These are phyloP conservation scores for Murraya koenigii DNA, from an alignment of 345 rosid species.

Conservation along the genomic window DNA sequence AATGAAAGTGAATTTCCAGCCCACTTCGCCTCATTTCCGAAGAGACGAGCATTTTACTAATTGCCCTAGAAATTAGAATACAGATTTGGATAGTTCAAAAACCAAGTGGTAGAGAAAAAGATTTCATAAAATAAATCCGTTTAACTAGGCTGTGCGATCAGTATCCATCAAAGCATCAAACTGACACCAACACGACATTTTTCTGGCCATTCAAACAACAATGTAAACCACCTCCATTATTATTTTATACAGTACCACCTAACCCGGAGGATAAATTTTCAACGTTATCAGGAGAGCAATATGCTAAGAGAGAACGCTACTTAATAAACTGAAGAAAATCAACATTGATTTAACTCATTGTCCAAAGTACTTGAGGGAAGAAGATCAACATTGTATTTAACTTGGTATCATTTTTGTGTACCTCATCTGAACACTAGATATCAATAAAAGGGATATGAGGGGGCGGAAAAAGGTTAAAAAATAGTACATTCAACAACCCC, in stretches of 20 bases:
- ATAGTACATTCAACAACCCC: background rate
- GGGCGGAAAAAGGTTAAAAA: rapidly evolving
- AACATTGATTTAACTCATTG: background rate
- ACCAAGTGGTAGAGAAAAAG: background rate
- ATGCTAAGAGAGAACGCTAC: background rate
- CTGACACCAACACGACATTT: background rate
- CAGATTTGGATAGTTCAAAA: background rate
- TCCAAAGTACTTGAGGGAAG: background rate
- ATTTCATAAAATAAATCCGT: no score
- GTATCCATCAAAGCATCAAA: background rate
- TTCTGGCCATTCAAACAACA: background rate
- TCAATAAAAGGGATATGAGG: background rate
- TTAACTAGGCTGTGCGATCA: no score
- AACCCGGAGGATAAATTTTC: background rate
- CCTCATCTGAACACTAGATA: background rate
- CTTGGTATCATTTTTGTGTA: background rate
- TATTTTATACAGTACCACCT: background rate
- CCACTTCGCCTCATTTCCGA: no score
- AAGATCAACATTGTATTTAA: background rate
- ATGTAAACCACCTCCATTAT: background rate
- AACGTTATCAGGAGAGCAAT: background rate
- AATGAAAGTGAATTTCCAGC: background rate
- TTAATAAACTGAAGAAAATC: background rate
- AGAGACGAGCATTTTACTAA: no score
- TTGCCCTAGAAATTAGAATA: background rate